Percentiles rank a stretch among this genome's conserved stretches.
Evolutionary conservation across 148 eudicot species (phyloP).

Genomic region (Salicornia ramosissima): DNA sequence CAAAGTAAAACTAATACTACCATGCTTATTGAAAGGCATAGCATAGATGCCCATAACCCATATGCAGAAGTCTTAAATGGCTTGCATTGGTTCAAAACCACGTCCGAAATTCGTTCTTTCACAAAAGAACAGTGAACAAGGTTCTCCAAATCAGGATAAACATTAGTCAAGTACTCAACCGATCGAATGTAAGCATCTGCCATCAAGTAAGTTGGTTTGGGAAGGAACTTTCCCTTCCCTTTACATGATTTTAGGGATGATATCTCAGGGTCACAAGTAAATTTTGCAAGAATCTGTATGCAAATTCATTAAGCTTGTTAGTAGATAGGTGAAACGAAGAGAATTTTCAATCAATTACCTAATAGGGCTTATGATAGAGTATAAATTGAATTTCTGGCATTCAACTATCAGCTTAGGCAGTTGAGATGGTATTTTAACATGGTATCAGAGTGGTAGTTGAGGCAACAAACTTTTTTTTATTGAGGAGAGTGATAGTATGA

Average conservation of each 20-base stretch:
- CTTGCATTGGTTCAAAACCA: conserved; percentile 43
- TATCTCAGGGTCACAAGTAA: conserved; percentile 42
- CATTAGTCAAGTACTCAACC: conserved; percentile 43
- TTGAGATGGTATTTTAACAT: too few species aligned
- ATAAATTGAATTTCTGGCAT: too few species aligned
- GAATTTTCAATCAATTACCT: background rate
- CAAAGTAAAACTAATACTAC: conserved; percentile 41
- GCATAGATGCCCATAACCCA: conserved; percentile 46
- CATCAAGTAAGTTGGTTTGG: conserved; percentile 32
- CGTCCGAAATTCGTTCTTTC: conserved; percentile 37
- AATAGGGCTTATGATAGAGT: too few species aligned
- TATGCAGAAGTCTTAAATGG: conserved; percentile 35
- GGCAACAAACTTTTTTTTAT: too few species aligned
- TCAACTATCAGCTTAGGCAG: too few species aligned
- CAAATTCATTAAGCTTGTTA: background rate
- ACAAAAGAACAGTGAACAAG: conserved; percentile 49
- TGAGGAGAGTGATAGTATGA: too few species aligned
- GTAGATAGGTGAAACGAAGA: background rate
- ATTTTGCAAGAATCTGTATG: conserved; percentile 56
- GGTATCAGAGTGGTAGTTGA: too few species aligned
- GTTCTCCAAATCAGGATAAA: conserved; percentile 53
- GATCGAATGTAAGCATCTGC: conserved; percentile 56
- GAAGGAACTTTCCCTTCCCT: conserved; percentile 39
- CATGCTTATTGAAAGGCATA: conserved; percentile 55
- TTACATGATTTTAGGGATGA: conserved; percentile 27